Base-by-base conservation (phyloP, 2,329 filamentous ascomycete species). In the Xylaria hypoxylon region DNA sequence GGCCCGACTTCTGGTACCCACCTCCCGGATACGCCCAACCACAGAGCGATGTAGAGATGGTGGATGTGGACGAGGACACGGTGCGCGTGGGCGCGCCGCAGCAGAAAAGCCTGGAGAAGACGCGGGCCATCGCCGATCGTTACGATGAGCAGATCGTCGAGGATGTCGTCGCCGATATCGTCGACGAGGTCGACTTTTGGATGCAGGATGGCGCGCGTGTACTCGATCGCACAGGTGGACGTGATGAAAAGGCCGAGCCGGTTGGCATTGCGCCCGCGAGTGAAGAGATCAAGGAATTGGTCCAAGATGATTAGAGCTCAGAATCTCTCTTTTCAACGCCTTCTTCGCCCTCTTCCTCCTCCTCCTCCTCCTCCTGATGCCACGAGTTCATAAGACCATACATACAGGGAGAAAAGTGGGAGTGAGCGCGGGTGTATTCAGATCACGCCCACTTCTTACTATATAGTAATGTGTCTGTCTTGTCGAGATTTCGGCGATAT, bases 171-270 rank as follows among this genome's bases (percentile, higher is more conserved):
- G 97, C 94, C 77, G 96, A 99, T 78, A 87, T 99, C 59, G 85
- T 98, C 35, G 96, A 99, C 75, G 96, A 99, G 80, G 92, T 97
- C 55, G 94, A 97, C 81, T 96, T 92, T 80, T 96, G 89, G 90
- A 85, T 90, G 78, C 88, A 92, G 76, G 92, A 93, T 69, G 86
- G 85, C 26, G 83, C 82, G 8, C 82, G 81, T 67, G 81, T 83
- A 8, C 80, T 84, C 52, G 84, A 84, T 64, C 79, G 80, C 50
- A 80, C 80, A 10, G 76, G 71, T 35, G 83, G 76, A 13, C 80
- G 79, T 15, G 83, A 80, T 53, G 81, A 79, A 35, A 84, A 83
- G 74, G 81, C 79, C 59, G 79, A 82, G 40, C 80, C 75, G 2
- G 72, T 79, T 0, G 80, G 80, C 31, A 79, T 80, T 75, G 82